Base-by-base conservation (phyloP, 1,284 basidiomycete species). In the Violaceomyces palustris region DNA sequence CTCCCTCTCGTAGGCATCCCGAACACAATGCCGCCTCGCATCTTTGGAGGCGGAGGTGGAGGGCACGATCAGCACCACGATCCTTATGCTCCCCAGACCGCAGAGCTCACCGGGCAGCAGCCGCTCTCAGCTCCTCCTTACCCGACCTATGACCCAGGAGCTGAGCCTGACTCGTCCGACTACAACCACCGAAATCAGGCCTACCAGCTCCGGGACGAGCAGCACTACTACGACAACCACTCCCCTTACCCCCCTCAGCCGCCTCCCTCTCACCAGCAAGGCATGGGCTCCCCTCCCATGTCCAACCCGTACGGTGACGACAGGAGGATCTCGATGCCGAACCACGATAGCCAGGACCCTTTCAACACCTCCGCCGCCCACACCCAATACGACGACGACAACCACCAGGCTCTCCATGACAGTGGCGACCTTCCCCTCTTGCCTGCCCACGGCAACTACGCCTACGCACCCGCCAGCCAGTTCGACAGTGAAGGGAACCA, bases 401-500 rank as follows among this genome's bases (percentile, higher is more conserved):
- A 52, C 23, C 51, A 45, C 23, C 45, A 50, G 17, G 52, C 60
- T 30, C 55, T 46, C 23, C 42, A 39, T 18, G 34, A 37, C 18
- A 23, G 24, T 14, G 51, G 51, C 28, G 58, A 61, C 30, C 50
- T 59, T 8, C 63, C 63, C 9, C 61, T 63, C 15, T 24, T 63
- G 18, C 63, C 63, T 3, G 21, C 39, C 6, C 31, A 53, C 7
- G 61, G 63, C 41, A 48, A 52, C 30, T 62, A 64, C 31, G 55
- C 47, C 4, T 67, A 64, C 36, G 66, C 64, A 11, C 66, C 66
- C 12, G 66, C 66, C 6, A 51, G 51, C 5, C 50, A 58, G 29
- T 69, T 69, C 34, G 62, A 64, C 33, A 51, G 53, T 31, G 48
- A 64, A 15, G 64, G 61, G n/a, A 55, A 60, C 44, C 58, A 62